A percentile compares a stretch with the other conserved stretches of the same genome.
Conservation (phyloP, 176 grass and related monocot genomes). For the Secale cereale region DNA sequence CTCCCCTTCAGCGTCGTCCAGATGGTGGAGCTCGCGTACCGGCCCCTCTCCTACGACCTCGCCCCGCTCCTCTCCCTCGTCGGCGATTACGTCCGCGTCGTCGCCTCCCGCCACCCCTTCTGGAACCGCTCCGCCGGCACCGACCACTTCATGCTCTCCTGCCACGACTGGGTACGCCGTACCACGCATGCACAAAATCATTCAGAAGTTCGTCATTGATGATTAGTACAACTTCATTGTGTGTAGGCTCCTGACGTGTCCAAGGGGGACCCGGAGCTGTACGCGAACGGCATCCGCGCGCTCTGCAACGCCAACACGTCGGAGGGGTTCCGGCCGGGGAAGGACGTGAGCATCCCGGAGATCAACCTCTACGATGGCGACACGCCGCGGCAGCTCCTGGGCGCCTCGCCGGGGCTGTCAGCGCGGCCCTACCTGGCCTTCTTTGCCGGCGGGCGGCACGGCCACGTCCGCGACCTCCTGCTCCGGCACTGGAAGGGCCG, state of each 20-base stretch:
- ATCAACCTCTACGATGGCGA: conserved; percentile 58
- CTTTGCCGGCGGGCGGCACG: conserved; percentile 64
- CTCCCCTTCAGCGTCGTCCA: conserved; percentile 59
- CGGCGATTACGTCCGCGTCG: conserved; percentile 61
- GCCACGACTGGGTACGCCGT: conserved; percentile 67
- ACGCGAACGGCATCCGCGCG: conserved; percentile 52
- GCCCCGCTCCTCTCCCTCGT: conserved; percentile 29
- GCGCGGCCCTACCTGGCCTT: conserved; percentile 52
- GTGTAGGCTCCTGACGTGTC: conserved; percentile 51
- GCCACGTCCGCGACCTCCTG: conserved; percentile 45
- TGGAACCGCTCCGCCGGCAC: conserved; percentile 73
- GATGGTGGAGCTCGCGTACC: conserved; percentile 52
- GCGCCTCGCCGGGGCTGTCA: background rate
- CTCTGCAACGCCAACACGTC: conserved; percentile 82
- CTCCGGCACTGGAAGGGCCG: conserved; percentile 59
- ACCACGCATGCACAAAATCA: too few species aligned
- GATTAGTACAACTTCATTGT: background rate
- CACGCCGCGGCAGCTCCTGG: conserved; percentile 42
- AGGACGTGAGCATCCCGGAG: conserved; percentile 69
- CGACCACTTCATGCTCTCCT: conserved; percentile 90
- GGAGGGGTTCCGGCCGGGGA: conserved; percentile 56
- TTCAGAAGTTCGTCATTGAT: background rate
- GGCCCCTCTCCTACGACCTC: conserved; percentile 15
- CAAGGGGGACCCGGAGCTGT: conserved; percentile 39
- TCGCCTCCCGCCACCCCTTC: conserved; percentile 53